Conservation (phyloP, 768 basidiomycete species). For the Naematelia encephala region DNA sequence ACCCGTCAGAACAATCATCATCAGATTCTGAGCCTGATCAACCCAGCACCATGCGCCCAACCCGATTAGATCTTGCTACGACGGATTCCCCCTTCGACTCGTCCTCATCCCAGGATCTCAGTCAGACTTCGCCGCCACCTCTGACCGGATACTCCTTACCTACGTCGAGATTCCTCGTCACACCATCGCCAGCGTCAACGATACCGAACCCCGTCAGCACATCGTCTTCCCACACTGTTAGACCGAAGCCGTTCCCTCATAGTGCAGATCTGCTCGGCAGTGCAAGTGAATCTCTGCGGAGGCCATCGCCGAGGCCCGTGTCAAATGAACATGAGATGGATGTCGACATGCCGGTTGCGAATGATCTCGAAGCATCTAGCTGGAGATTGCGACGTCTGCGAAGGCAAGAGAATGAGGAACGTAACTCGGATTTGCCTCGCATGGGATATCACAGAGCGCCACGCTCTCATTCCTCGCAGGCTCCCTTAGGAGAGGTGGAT, state of each 20-base stretch:
- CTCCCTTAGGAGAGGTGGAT: too few species aligned
- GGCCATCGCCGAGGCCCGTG: not conserved
- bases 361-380: not conserved
- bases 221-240: not conserved
- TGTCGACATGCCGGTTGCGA: not conserved
- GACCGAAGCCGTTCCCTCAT: conserved; percentile 5
- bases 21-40: not conserved
- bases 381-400: not conserved
- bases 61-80: not conserved
- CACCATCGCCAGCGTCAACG: not conserved
- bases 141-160: not conserved
- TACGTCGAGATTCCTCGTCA: not conserved
- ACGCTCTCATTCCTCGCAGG: not conserved
- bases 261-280: conserved; percentile 8
- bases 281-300: not conserved
- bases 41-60: not conserved
- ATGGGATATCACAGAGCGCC: not conserved
- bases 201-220: conserved; percentile 1
- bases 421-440: not conserved
- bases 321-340: not conserved
- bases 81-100: not conserved
- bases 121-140: not conserved
- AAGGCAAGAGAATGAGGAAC: not conserved
- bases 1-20: not conserved
- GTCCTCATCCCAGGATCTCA: not conserved